Evolutionary conservation across 225 moss, liverwort and hornwort species (phyloP), one percentile per base, ranked within the genome.

Genomic region (Takakia lepidozioides): DNA sequence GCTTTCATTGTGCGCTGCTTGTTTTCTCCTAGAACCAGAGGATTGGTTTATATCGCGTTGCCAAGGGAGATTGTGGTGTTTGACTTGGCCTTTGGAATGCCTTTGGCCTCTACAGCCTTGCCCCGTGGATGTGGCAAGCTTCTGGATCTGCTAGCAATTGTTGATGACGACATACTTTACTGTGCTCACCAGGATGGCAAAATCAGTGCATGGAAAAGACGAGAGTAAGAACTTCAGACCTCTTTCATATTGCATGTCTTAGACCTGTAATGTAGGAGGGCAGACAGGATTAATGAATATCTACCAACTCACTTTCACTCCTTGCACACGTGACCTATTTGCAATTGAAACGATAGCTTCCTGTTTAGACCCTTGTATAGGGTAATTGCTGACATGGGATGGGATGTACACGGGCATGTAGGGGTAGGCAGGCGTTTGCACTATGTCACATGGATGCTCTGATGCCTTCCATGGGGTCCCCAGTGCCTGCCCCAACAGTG

Each of bases 181-280:
- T 98, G 98, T 64, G 98, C 77, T 10, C 98, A 98, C 57, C 85
- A 91, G 66, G 98, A 98, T 72, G 91, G 91, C 30, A 98, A 86
- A 75, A 55, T 83, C 56, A 83, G 76, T 57, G 98, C 82, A 30
- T 98, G 98, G 98, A 83, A 64, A 38, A 81, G 81, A 57, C 80
- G 71, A 69, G 91, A 81, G 95, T 98, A 80, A 63, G 85, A 57
- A 6, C 11, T 11, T 32, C n/a, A n/a, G n/a, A n/a, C n/a, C n/a
- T n/a, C n/a, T n/a, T n/a, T n/a, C n/a, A n/a, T n/a, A n/a, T n/a
- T n/a, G n/a, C n/a, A n/a, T n/a, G n/a, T n/a, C n/a, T n/a, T n/a
- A n/a, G n/a, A n/a, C n/a, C n/a, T n/a, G n/a, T n/a, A n/a, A n/a
- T n/a, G n/a, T n/a, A n/a, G n/a, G n/a, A n/a, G n/a, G n/a, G n/a